Percentiles rank a stretch among this genome's conserved stretches.
phyloP scores from a whole-genome alignment of 305 asterid species.

The Fraxinus baroniana region DNA sequence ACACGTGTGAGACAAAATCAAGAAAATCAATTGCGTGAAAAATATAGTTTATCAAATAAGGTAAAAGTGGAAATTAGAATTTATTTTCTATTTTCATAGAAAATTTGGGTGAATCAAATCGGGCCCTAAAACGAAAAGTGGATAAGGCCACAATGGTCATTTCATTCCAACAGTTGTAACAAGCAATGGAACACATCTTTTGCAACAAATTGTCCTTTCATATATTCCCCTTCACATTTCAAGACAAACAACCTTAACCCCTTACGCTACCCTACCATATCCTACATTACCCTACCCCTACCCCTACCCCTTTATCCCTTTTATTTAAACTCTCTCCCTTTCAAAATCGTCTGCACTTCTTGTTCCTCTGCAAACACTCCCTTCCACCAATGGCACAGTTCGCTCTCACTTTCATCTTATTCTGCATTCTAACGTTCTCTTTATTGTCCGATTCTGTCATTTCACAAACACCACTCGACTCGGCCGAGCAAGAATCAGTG shows the following conservation, averaged over 20 bases:
- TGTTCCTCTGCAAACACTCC: not conserved
- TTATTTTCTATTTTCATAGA: too few relatives aligned
- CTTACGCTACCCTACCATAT: not conserved
- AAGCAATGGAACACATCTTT: constrained; percentile 46
- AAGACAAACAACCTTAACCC: constrained; percentile 37
- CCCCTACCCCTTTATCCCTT: not conserved
- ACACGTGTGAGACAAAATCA: too few relatives aligned
- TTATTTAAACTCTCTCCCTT: not conserved
- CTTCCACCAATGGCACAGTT: constrained; percentile 31
- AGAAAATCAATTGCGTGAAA: too few relatives aligned
- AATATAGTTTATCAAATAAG: too few relatives aligned
- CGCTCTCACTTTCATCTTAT: not conserved
- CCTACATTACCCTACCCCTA: not conserved
- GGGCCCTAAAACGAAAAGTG: not conserved
- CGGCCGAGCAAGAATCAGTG: constrained; percentile 68
- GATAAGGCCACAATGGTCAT: not conserved
- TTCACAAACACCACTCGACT: constrained; percentile 60
- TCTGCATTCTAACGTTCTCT: constrained; percentile 14
- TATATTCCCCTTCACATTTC: constrained; percentile 36
- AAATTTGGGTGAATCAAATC: too few relatives aligned
- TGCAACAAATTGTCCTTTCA: constrained; percentile 35
- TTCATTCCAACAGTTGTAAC: not conserved
- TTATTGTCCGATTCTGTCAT: constrained; percentile 21
- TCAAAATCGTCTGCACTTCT: not conserved
- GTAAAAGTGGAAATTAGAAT: too few relatives aligned